Evolutionary conservation across 2,329 filamentous ascomycete genomes (phyloP), one percentile per base, ranked within the genome.

Genomic region (Aureobasidium sp.): DNA sequence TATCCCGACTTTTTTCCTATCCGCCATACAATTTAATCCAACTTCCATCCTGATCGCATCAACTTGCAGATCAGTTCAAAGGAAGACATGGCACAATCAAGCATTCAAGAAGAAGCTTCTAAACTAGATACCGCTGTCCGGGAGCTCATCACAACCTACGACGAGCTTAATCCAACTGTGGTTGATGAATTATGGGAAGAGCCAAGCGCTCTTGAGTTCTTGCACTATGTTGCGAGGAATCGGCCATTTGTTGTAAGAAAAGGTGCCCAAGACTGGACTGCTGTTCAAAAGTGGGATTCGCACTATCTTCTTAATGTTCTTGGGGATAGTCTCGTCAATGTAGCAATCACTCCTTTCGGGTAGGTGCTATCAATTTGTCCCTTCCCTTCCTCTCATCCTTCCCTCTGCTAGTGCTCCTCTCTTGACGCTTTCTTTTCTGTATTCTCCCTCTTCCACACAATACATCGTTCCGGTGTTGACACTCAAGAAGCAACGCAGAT

Each of bases 131-230:
- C 21, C 37, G 41, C 55, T 4, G n/a, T 60, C 7, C 37, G 32
- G 3, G 48, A 60, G 7, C 80, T 91, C 27, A 82, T 93, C 65
- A 79, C 77, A 11, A 83, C 80, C n/a, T 92, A 89, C 73, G 83
- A 88, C 68, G 88, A 91, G 66, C 81, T 92, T 60, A 93, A 93
- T 69, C 73, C 79, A 61, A 71, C 76, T 27, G 67, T 69, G 16
- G 78, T 91, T 61, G 82, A 88, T 49, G 84, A 85, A 66, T 78
- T 91, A 3, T 47, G 77, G 14, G 77, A 82, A 45, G 83, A 87
- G 53, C 90, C 90, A 4, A 89, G 85, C 32, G 82, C 90, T 0
- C 80, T 94, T 6, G 87, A 92, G 69, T 93, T 93, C 71, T 88
- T 91, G 85, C 83, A 88, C 68, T 87, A 85, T 72, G 88, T 92